Conservation (phyloP, 2,329 filamentous ascomycete species). For the Paecilomyces niveus region DNA sequence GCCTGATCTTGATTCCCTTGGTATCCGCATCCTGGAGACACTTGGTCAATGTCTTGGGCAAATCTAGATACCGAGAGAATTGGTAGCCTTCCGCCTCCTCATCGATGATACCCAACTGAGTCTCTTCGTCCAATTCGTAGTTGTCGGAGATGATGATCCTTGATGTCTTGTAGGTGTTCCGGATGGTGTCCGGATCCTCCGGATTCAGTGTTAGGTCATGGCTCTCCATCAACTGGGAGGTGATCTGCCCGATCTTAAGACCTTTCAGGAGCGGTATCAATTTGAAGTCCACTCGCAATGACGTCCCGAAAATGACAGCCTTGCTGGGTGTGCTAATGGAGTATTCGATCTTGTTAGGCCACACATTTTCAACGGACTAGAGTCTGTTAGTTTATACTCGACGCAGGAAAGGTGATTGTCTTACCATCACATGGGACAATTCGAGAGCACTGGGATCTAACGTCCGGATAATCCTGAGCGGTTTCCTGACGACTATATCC, state of each 20-base stretch:
- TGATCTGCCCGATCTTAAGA: slow-evolving; percentile 74
- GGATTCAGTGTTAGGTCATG: slow-evolving; percentile 57
- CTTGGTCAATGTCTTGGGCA: slow-evolving; percentile 73
- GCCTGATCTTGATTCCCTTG: slow-evolving; percentile 82
- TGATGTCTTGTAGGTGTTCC: slow-evolving; percentile 52
- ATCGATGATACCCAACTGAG: slow-evolving; percentile 47
- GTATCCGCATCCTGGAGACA: slow-evolving; percentile 88
- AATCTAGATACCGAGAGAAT: slow-evolving; percentile 53
- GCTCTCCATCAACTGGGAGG: slow-evolving; percentile 70
- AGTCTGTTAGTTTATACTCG: background rate
- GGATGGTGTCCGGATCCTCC: slow-evolving; percentile 35
- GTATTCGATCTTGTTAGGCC: slow-evolving; percentile 97
- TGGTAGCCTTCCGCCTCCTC: slow-evolving; percentile 55
- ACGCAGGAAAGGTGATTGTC: slow-evolving; percentile 5
- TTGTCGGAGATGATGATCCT: slow-evolving; percentile 61
- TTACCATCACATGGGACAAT: slow-evolving; percentile 74
- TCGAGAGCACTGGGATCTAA: slow-evolving; percentile 69
- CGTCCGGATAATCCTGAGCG: slow-evolving; percentile 69
- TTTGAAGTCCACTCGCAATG: slow-evolving; percentile 74
- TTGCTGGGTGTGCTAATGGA: slow-evolving; percentile 89
- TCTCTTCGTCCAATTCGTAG: slow-evolving; percentile 62
- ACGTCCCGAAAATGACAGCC: slow-evolving; percentile 88
- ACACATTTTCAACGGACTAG: slow-evolving; percentile 82
- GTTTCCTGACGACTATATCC: slow-evolving; percentile 74
- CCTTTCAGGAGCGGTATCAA: slow-evolving; percentile 86